Evolutionary conservation across 2,329 filamentous ascomycete genomes (phyloP), one percentile per base, ranked within the genome.

Genomic region (Aaosphaeria pasadenensis): DNA sequence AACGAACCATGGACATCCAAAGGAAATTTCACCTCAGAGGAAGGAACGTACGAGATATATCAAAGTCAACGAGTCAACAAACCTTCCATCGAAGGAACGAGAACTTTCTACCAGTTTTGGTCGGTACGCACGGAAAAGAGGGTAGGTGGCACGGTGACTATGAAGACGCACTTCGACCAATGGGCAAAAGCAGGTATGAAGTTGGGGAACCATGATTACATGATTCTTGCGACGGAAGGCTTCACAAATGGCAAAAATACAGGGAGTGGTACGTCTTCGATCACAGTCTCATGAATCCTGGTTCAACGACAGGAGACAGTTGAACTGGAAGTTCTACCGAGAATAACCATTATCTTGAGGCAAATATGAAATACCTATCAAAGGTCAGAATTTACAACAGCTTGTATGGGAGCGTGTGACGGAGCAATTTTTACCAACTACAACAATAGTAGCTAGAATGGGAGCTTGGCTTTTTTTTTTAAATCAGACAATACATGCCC

Each of bases 91-190:
- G 58, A 70, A 7, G 77, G 77, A 31, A 78, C 72, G 5, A 52
- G 58, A 11, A 78, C 75, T n/a, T 79, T 80, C 53, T 63, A 70
- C 50, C 77, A 80, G 63, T 79, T 72, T 67, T 78, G 69, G 70
- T 55, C 52, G 5, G 59, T 66, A 7, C 47, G 59, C 7, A 38
- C 48, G 3, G 38, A 51, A 43, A 57, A 53, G 38, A 47, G 47
- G 28, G 39, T 50, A 7, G 50, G 52, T 11, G 59, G 60, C 0
- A 60, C 51, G 6, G 56, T 67, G 28, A 65, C 50, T 5, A 64
- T 56, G 45, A 47, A 49, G 9, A 59, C 55, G 7, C 63, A 66
- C 44, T 68, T 65, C 42, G 55, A 63, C 49, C 59, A 53, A 29
- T 67, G 64, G 64, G 46, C 50, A 5, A 52, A 48, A 4, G 44